A percentile compares a stretch with the other conserved stretches of the same genome.
Conservation (phyloP, 306 rosid genomes). For the Abrus precatorius region DNA sequence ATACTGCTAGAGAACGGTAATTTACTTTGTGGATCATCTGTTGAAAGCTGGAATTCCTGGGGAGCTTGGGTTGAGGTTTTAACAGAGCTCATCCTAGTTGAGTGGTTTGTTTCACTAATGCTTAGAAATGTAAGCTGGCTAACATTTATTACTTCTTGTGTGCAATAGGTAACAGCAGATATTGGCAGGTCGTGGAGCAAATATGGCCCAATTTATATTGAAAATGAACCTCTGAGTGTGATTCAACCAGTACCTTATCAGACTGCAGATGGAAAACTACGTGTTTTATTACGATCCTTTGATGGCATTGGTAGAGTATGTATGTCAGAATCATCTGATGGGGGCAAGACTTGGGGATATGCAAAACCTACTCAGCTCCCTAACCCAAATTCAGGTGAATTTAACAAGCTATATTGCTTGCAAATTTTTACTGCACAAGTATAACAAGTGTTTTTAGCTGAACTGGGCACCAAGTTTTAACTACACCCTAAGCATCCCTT, state of each 20-base stretch:
- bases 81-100: conserved; percentile 35
- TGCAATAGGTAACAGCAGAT: conserved; percentile 73
- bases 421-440: conserved; percentile 22
- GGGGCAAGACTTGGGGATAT: conserved; percentile 81
- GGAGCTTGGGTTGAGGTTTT: conserved; percentile 95
- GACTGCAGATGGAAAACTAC: conserved; percentile 72
- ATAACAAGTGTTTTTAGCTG: conserved; percentile 26
- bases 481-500: background rate
- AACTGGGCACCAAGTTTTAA: conserved; percentile 12
- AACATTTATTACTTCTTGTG: conserved; percentile 44
- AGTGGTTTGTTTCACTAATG: conserved; percentile 28
- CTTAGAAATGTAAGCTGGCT: conserved; percentile 42
- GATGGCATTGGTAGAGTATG: conserved; percentile 70
- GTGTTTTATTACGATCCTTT: conserved; percentile 85
- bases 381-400: conserved; percentile 93
- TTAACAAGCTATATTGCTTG: conserved; percentile 38
- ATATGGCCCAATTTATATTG: conserved; percentile 84
- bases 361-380: conserved; percentile 81
- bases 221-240: conserved; percentile 77
- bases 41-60: conserved; percentile 99
- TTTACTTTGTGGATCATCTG: conserved; percentile 94
- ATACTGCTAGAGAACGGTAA: conserved; percentile 82
- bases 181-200: conserved; percentile 81
- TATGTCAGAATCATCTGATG: conserved; percentile 82
- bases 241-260: conserved; percentile 95